phyloP scores from a whole-genome alignment of 1,284 basidiomycete genomes.

The Boletus semigastroideus region DNA sequence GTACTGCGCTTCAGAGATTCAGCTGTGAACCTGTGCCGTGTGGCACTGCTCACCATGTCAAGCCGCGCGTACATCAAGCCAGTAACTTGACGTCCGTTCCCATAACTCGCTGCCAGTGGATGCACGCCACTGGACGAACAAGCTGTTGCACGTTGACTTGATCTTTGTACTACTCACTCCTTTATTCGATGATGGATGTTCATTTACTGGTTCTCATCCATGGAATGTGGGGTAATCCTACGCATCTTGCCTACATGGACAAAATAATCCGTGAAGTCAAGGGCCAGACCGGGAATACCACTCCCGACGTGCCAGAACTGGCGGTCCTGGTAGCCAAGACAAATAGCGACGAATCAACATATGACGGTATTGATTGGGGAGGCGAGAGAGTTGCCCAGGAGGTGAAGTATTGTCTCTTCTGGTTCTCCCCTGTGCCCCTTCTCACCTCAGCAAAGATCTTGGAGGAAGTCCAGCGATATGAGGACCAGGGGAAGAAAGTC shows the following conservation, averaged over 20 bases:
- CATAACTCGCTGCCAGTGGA: background rate
- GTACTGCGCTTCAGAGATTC: no score
- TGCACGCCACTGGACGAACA: background rate
- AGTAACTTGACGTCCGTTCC: no score
- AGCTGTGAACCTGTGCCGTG: no score
- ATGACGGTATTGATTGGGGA: constrained; percentile 77
- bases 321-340: constrained; percentile 51
- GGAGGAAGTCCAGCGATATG: constrained; percentile 51
- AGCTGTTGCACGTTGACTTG: constrained; percentile 3
- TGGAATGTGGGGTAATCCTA: constrained; percentile 82
- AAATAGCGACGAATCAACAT: constrained; percentile 60
- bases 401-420: constrained; percentile 36
- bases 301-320: constrained; percentile 33
- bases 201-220: constrained; percentile 76
- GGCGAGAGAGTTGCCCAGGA: constrained; percentile 68
- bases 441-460: constrained; percentile 42
- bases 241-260: constrained; percentile 47
- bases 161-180: background rate
- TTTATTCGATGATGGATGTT: constrained; percentile 18
- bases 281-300: constrained; percentile 10
- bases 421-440: background rate
- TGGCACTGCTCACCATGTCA: no score
- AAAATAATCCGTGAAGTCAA: constrained; percentile 44
- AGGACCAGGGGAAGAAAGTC: constrained; percentile 54
- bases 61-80: no score